Percentiles rank a stretch among this genome's conserved stretches.
Evolutionary conservation across 306 rosid genomes (phyloP).

Genomic region (Datisca glomerata): DNA sequence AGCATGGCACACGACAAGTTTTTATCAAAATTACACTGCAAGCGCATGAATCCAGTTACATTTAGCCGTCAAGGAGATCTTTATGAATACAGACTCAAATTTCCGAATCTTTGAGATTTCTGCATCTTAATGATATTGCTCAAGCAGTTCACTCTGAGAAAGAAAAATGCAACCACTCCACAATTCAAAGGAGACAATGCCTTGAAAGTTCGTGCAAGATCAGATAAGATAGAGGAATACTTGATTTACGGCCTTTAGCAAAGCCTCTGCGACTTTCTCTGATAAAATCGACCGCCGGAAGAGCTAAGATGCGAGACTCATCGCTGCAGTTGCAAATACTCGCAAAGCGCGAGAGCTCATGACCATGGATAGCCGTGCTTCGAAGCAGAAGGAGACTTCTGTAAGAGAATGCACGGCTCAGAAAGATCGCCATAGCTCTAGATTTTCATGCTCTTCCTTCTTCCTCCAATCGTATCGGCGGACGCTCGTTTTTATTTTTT

Average conservation of each 20-base stretch:
- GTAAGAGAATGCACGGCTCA: conserved; percentile 42
- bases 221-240: conserved; percentile 18
- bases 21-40: too few species aligned
- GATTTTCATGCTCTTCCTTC: too few species aligned
- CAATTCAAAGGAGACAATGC: background rate
- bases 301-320: conserved; percentile 11
- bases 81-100: too few species aligned
- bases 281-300: conserved; percentile 27
- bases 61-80: too few species aligned
- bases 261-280: conserved; percentile 57
- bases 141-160: too few species aligned
- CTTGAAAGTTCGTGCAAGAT: background rate
- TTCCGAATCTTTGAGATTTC: too few species aligned
- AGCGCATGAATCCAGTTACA: too few species aligned
- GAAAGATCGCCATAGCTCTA: conserved; percentile 39
- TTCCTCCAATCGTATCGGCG: too few species aligned
- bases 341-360: conserved; percentile 9
- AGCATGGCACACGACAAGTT: too few species aligned
- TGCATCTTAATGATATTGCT: too few species aligned
- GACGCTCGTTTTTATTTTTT: too few species aligned
- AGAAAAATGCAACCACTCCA: too few species aligned
- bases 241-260: conserved; percentile 85
- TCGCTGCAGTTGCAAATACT: conserved; percentile 8
- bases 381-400: conserved; percentile 36
- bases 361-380: conserved; percentile 16